These are phyloP conservation scores for Silene conica DNA, from an alignment of 148 eudicot species.

Conservation along the genomic window DNA sequence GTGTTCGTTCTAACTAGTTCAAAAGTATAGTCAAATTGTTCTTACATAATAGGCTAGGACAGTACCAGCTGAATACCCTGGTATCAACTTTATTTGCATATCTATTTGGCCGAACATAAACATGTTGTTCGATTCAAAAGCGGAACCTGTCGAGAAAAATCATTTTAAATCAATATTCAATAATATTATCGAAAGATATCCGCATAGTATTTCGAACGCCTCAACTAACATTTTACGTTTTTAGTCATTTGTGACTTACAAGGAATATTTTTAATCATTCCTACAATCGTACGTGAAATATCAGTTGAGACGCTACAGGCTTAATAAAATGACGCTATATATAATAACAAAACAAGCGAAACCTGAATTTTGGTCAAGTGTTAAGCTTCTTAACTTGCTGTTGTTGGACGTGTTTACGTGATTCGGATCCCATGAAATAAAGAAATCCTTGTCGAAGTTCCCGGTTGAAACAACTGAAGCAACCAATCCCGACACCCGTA, in stretches of 20 bases:
- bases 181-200: too few relatives aligned
- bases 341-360: not conserved
- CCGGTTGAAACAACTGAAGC: slow-evolving; percentile 72
- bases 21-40: not conserved
- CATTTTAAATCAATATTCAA: too few relatives aligned
- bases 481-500: slow-evolving; percentile 18
- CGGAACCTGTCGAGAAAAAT: slow-evolving; percentile 43
- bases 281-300: too few relatives aligned
- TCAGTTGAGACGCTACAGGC: not conserved
- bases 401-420: slow-evolving; percentile 78
- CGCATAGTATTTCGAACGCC: too few relatives aligned
- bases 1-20: too few relatives aligned
- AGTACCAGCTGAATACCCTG: slow-evolving; percentile 80
- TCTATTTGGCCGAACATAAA: slow-evolving; percentile 82
- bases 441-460: slow-evolving; percentile 73
- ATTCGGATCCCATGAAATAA: slow-evolving; percentile 63
- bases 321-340: not conserved
- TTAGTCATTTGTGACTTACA: too few relatives aligned
- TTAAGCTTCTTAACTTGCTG: slow-evolving; percentile 54
- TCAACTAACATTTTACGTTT: too few relatives aligned
- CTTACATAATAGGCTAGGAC: slow-evolving; percentile 84
- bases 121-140: slow-evolving; percentile 71
- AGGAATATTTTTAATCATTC: too few relatives aligned
- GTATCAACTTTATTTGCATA: slow-evolving; percentile 75
- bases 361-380: slow-evolving; percentile 75